Percentiles rank a stretch among this genome's conserved stretches.
Conservation (phyloP, 2,329 filamentous ascomycete genomes). For the Pseudogymnoascus sp. region DNA sequence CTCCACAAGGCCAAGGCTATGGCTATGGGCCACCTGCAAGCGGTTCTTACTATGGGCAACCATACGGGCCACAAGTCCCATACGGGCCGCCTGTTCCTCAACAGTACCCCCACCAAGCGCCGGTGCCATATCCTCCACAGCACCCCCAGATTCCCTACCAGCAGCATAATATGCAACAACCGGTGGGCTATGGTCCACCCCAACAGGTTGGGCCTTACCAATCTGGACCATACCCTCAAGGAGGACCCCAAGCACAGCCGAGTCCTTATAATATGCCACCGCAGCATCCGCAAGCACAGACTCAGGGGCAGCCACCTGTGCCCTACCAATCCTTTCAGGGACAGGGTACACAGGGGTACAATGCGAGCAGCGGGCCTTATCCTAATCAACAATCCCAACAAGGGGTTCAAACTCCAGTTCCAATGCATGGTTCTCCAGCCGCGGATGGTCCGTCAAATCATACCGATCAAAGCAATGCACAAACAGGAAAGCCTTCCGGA, state of each 20-base stretch:
- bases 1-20: neutral
- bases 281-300: conserved; percentile 11
- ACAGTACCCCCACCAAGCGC: conserved; percentile 16
- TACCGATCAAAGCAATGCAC: neutral
- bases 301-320: conserved; percentile 9
- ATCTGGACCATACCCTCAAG: conserved; percentile 2
- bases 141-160: conserved; percentile 15
- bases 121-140: conserved; percentile 17
- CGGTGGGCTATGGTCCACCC: conserved; percentile 13
- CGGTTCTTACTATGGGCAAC: conserved; percentile 13
- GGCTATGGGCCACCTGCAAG: neutral
- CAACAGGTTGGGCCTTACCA: conserved; percentile 9
- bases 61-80: conserved; percentile 12
- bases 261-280: conserved; percentile 10
- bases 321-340: neutral
- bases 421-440: neutral
- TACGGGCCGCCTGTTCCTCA: conserved; percentile 18
- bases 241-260: neutral
- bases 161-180: conserved; percentile 12
- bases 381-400: neutral
- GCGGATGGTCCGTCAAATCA: neutral
- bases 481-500: neutral
- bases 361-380: neutral
- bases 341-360: neutral
- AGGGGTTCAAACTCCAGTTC: neutral